Percentiles rank a stretch among this genome's conserved stretches.
These are phyloP conservation scores for Ganoderma leucocontextum DNA, from an alignment of 1,284 basidiomycete genomes.

Conservation along the genomic window DNA sequence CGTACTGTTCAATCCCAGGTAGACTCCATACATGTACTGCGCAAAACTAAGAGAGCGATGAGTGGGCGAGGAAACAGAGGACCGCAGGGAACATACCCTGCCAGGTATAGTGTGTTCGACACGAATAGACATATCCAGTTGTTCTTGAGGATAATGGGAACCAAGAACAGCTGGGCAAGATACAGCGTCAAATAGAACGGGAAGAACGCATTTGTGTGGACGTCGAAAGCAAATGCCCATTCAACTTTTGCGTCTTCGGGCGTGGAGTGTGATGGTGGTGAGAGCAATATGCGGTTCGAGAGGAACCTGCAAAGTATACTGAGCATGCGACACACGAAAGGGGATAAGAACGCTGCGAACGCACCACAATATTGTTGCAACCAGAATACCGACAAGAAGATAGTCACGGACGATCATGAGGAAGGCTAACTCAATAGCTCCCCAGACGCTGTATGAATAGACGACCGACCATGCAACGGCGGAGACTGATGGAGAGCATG, in stretches of 20 bases:
- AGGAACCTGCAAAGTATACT: slow-evolving; percentile 56
- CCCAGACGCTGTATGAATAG: slow-evolving; percentile 69
- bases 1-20: slow-evolving; percentile 85
- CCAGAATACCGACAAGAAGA: slow-evolving; percentile 75
- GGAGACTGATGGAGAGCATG: slow-evolving; percentile 57
- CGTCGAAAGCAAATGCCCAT: slow-evolving; percentile 94
- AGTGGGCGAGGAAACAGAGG: slow-evolving; percentile 2
- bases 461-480: slow-evolving; percentile 88
- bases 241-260: slow-evolving; percentile 81
- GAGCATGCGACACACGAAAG: background rate
- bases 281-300: slow-evolving; percentile 75
- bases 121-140: slow-evolving; percentile 93
- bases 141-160: slow-evolving; percentile 81
- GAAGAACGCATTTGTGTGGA: slow-evolving; percentile 95
- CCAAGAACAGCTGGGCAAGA: slow-evolving; percentile 84
- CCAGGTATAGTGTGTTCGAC: slow-evolving; percentile 93
- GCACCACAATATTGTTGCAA: slow-evolving; percentile 84
- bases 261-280: slow-evolving; percentile 77
- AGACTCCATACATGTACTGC: slow-evolving; percentile 91
- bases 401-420: slow-evolving; percentile 91
- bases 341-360: slow-evolving; percentile 20
- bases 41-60: slow-evolving; percentile 59
- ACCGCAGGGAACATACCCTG: slow-evolving; percentile 64
- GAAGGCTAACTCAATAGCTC: slow-evolving; percentile 70
- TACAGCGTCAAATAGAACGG: slow-evolving; percentile 91